A percentile compares a stretch with the other conserved stretches of the same genome.
Conservation (phyloP, 495 filamentous ascomycete species). For the Pseudevernia furfuracea region DNA sequence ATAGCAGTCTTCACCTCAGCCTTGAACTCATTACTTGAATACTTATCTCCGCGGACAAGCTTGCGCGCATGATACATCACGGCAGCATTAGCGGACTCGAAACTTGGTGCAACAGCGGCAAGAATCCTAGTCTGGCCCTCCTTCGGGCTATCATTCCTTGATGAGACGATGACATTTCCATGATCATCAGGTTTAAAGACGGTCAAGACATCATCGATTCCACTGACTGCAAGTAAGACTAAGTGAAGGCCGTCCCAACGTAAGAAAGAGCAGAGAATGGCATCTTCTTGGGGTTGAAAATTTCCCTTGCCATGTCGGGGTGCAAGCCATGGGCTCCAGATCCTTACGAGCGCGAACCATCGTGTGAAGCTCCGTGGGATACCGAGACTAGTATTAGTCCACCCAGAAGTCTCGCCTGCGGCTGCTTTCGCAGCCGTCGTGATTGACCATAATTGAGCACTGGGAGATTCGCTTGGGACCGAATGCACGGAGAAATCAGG, state of each 20-base stretch:
- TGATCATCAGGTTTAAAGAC: slow-evolving; percentile 57
- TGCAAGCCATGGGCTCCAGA: slow-evolving; percentile 77
- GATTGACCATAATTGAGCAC: slow-evolving; percentile 64
- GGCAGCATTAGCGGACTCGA: slow-evolving; percentile 70
- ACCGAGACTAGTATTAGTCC: slow-evolving; percentile 53
- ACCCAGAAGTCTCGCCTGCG: slow-evolving; percentile 47
- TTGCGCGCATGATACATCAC: slow-evolving; percentile 80
- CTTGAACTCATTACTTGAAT: slow-evolving; percentile 28
- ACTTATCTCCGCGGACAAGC: slow-evolving; percentile 44
- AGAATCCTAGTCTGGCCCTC: slow-evolving; percentile 55
- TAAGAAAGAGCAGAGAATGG: slow-evolving; percentile 73
- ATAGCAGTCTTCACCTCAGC: slow-evolving; percentile 39
- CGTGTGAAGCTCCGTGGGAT: slow-evolving; percentile 47
- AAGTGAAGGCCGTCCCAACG: slow-evolving; percentile 66
- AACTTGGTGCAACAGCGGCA: slow-evolving; percentile 63
- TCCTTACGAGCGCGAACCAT: slow-evolving; percentile 74
- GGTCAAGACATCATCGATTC: slow-evolving; percentile 62
- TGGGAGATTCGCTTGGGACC: slow-evolving; percentile 58
- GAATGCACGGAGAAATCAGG: slow-evolving; percentile 48
- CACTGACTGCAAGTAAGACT: slow-evolving; percentile 75
- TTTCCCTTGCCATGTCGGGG: slow-evolving; percentile 69
- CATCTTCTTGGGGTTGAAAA: slow-evolving; percentile 66
- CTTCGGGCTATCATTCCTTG: slow-evolving; percentile 58
- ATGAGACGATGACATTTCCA: slow-evolving; percentile 60
- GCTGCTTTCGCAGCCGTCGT: slow-evolving; percentile 48